phyloP scores from a whole-genome alignment of 495 filamentous ascomycete species.

The Tricharina praecox region DNA sequence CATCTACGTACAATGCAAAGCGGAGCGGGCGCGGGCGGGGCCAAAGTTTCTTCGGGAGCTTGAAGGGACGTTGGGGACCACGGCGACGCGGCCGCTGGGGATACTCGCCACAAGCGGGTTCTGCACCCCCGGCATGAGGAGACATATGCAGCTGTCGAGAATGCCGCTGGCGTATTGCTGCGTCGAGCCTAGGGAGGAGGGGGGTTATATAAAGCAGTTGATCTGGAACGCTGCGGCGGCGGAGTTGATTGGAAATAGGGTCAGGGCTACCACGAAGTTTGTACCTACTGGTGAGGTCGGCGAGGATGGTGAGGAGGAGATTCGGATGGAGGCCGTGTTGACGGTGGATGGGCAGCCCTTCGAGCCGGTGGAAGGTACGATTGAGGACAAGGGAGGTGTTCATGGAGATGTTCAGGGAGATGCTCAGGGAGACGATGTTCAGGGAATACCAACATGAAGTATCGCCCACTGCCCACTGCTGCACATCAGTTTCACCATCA shows the following conservation, averaged over 20 bases:
- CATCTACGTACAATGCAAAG: conserved; percentile 73
- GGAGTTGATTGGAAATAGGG: conserved; percentile 2
- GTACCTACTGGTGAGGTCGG: background rate
- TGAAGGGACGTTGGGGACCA: conserved; percentile 53
- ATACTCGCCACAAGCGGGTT: conserved; percentile 16
- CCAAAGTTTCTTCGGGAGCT: conserved; percentile 62
- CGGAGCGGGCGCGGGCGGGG: conserved; percentile 35
- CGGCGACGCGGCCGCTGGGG: conserved; percentile 36
- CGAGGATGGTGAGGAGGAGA: background rate
- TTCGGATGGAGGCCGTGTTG: conserved; percentile 4
- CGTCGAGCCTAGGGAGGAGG: conserved; percentile 6
- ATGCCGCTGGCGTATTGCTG: conserved; percentile 18
- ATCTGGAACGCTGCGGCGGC: conserved; percentile 16
- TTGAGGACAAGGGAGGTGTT: no score
- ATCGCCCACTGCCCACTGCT: no score
- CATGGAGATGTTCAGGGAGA: no score
- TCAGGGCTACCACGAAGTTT: conserved; percentile 2
- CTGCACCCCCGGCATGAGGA: conserved; percentile 16
- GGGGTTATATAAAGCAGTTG: conserved; percentile 17
- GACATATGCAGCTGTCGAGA: conserved; percentile 14
- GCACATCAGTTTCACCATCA: no score
- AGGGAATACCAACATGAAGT: no score
- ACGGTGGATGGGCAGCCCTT: conserved; percentile 6
- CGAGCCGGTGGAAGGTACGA: no score
- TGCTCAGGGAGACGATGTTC: no score